These are phyloP conservation scores for Phytophthora chlamydospora DNA, from an alignment of 352 stramenopile genomes.

Conservation along the genomic window DNA sequence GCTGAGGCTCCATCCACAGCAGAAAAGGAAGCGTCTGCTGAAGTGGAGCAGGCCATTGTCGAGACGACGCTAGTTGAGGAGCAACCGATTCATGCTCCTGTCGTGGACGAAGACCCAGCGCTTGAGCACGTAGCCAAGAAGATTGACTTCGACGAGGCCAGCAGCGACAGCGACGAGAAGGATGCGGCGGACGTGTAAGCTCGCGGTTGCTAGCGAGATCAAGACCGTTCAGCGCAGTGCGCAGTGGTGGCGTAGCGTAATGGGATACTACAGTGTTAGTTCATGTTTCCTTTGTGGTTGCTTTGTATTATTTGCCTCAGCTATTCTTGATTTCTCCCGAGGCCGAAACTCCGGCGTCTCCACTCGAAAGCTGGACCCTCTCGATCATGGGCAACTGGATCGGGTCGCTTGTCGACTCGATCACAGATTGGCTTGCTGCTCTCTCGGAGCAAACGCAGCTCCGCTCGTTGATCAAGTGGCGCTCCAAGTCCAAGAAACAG, in stretches of 20 bases:
- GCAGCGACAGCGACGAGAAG: constrained; percentile 42
- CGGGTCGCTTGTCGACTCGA: constrained; percentile 2
- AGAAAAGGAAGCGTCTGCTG: background rate
- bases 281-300: constrained; percentile 14
- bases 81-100: constrained; percentile 1
- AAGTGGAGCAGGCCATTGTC: constrained; percentile 3
- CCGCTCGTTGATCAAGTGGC: constrained; percentile 11
- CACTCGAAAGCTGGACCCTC: background rate
- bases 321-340: constrained; percentile 19
- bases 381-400: constrained; percentile 28
- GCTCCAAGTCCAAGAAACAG: constrained; percentile 33
- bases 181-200: constrained; percentile 17
- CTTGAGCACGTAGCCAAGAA: constrained; percentile 39
- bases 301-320: background rate
- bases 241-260: constrained; percentile 22
- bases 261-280: constrained; percentile 19
- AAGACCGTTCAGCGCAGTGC: constrained; percentile 2
- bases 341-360: background rate
- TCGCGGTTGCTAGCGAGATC: background rate
- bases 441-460: constrained; percentile 7
- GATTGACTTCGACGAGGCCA: constrained; percentile 45
- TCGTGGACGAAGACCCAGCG: constrained; percentile 22
- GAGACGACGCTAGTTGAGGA: constrained; percentile 11
- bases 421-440: constrained; percentile 17
- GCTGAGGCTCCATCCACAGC: background rate